phyloP scores from a whole-genome alignment of 345 rosid species.

The Salix purpurea region DNA sequence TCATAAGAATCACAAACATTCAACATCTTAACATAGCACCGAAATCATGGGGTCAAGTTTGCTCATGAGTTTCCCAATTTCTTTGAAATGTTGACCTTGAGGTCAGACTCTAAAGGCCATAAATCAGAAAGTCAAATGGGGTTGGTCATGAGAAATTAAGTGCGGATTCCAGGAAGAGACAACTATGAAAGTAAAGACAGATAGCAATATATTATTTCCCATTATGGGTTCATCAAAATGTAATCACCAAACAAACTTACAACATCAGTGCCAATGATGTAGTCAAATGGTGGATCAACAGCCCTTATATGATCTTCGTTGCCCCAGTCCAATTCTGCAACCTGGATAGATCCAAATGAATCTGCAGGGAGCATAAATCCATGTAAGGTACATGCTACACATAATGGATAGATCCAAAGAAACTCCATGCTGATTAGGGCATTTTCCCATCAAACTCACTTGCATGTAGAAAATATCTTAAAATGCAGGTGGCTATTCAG shows the following conservation, averaged over 20 bases:
- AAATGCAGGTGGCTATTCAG: no score
- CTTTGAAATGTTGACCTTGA: no score
- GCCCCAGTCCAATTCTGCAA: slow-evolving; percentile 87
- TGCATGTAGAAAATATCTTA: neutral
- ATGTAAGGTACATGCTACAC: slow-evolving; percentile 1
- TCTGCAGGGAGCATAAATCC: slow-evolving; percentile 36
- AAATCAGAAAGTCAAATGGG: no score
- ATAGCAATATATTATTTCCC: neutral
- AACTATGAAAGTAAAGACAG: neutral
- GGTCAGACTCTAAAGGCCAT: no score
- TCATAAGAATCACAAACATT: no score
- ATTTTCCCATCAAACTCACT: neutral
- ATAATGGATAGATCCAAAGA: neutral
- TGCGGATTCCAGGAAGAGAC: neutral
- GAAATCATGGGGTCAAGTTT: no score
- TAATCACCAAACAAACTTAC: slow-evolving; percentile 43
- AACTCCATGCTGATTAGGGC: neutral
- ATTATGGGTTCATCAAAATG: neutral
- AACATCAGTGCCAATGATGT: slow-evolving; percentile 85
- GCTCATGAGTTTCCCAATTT: no score
- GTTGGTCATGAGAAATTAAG: neutral
- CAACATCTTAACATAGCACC: no score
- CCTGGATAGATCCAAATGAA: slow-evolving; percentile 81
- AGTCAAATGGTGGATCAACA: slow-evolving; percentile 82
- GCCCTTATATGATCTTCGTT: slow-evolving; percentile 66